Evolutionary conservation across 352 stramenopile species (phyloP).

Genomic region (Phytophthora constricta): DNA sequence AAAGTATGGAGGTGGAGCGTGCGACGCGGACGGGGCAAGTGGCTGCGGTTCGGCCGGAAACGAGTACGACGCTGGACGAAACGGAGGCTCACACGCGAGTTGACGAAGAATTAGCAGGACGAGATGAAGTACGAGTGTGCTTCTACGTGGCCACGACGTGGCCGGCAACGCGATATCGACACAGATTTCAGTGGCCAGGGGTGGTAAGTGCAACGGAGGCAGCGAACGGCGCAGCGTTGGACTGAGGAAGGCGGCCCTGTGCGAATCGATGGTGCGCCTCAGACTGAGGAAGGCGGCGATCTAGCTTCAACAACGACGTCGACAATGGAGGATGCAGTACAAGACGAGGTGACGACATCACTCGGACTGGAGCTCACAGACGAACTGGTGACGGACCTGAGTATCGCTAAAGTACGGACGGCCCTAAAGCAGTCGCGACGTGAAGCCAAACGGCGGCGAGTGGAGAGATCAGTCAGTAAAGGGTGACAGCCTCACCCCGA

Average conservation of each 20-base stretch:
- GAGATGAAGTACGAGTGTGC: not conserved
- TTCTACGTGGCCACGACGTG: not conserved
- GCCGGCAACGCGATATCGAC: not conserved
- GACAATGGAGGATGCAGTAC: not conserved
- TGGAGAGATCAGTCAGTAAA: too few relatives aligned
- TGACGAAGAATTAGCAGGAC: not conserved
- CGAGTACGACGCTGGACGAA: too few relatives aligned
- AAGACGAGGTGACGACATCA: not conserved
- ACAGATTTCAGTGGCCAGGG: too few relatives aligned
- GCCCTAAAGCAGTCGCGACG: too few relatives aligned
- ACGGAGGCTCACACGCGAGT: not conserved
- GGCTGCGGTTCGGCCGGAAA: too few relatives aligned
- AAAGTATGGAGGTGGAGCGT: too few relatives aligned
- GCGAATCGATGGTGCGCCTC: not conserved
- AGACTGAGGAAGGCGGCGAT: not conserved
- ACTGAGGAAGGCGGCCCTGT: not conserved
- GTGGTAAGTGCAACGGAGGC: not conserved
- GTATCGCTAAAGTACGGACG: too few relatives aligned
- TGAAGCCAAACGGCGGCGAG: too few relatives aligned
- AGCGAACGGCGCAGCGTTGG: not conserved
- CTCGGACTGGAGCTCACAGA: too few relatives aligned
- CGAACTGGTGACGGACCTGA: too few relatives aligned
- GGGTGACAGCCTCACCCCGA: too few relatives aligned
- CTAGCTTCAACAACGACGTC: not conserved
- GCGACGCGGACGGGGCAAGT: too few relatives aligned